A percentile compares a stretch with the other conserved stretches of the same genome.
These are phyloP conservation scores for Pontederia paniculata DNA, from an alignment of 176 grass and related monocot species.

Conservation along the genomic window DNA sequence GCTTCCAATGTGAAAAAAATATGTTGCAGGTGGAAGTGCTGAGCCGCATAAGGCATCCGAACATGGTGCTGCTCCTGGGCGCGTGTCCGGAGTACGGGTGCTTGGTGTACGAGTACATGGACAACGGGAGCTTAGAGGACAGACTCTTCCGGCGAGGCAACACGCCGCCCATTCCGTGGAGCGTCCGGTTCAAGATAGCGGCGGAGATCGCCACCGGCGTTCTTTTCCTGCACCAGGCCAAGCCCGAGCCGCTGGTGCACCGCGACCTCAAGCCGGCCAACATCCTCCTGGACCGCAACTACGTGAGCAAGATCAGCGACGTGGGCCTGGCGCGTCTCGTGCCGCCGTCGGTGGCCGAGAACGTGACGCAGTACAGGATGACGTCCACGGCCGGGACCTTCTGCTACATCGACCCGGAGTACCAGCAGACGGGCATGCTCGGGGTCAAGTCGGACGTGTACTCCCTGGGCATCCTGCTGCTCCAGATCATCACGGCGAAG, in stretches of 20 bases:
- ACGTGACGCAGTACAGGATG: constrained; percentile 74
- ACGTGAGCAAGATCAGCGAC: constrained; percentile 94
- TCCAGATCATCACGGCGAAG: constrained; percentile 66
- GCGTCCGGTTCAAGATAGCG: constrained; percentile 54
- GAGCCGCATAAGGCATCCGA: constrained; percentile 84
- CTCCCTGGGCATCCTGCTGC: constrained; percentile 82
- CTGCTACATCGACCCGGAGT: constrained; percentile 98
- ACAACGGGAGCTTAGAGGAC: constrained; percentile 86
- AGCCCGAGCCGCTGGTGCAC: constrained; percentile 88
- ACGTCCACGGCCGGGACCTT: constrained; percentile 87
- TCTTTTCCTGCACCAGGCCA: constrained; percentile 84
- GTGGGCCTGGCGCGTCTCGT: constrained; percentile 77
- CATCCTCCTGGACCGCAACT: constrained; percentile 92
- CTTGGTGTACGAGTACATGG: constrained; percentile 94
- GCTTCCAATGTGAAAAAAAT: not conserved
- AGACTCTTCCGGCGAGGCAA: constrained; percentile 54
- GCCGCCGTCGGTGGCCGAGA: constrained; percentile 62
- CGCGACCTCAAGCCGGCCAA: constrained; percentile 85
- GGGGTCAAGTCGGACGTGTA: constrained; percentile 91
- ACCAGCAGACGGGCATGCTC: constrained; percentile 87
- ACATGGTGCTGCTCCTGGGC: constrained; percentile 94
- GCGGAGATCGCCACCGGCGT: constrained; percentile 68
- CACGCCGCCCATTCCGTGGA: constrained; percentile 58
- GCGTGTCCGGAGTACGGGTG: constrained; percentile 84
- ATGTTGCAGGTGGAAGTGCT: constrained; percentile 58